Evolutionary conservation across 1,284 basidiomycete genomes (phyloP).

Genomic region (Spongiforma sp.): DNA sequence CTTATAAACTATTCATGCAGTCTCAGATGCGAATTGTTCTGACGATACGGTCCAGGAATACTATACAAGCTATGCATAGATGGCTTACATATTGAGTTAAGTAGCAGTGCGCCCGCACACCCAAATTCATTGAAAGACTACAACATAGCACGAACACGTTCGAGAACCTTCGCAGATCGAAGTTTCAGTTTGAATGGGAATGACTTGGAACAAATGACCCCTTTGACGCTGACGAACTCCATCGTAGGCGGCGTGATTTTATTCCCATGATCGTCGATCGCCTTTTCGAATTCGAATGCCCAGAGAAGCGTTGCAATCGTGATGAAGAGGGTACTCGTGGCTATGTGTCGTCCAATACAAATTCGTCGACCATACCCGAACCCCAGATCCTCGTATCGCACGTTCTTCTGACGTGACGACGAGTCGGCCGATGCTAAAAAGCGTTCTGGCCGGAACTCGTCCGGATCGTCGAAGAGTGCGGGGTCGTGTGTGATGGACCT

Average conservation of each 20-base stretch:
- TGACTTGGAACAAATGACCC: background rate
- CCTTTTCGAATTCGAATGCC: too few relatives aligned
- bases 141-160: too few relatives aligned
- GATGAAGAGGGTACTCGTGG: background rate
- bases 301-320: background rate
- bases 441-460: background rate
- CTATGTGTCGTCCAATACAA: background rate
- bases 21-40: too few relatives aligned
- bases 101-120: too few relatives aligned
- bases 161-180: too few relatives aligned
- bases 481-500: too few relatives aligned
- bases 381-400: background rate
- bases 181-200: background rate
- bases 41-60: too few relatives aligned
- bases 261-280: background rate
- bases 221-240: background rate
- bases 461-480: background rate
- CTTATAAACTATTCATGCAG: too few relatives aligned
- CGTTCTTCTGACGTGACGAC: background rate
- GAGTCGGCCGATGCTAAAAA: background rate
- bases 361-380: background rate
- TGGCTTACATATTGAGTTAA: too few relatives aligned
- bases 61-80: too few relatives aligned
- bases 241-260: background rate
- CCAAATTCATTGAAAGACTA: too few relatives aligned